Percentiles rank a stretch among this genome's conserved stretches.
These are phyloP conservation scores for Colletotrichum sp. DNA, from an alignment of 2,329 filamentous ascomycete species.

Conservation along the genomic window DNA sequence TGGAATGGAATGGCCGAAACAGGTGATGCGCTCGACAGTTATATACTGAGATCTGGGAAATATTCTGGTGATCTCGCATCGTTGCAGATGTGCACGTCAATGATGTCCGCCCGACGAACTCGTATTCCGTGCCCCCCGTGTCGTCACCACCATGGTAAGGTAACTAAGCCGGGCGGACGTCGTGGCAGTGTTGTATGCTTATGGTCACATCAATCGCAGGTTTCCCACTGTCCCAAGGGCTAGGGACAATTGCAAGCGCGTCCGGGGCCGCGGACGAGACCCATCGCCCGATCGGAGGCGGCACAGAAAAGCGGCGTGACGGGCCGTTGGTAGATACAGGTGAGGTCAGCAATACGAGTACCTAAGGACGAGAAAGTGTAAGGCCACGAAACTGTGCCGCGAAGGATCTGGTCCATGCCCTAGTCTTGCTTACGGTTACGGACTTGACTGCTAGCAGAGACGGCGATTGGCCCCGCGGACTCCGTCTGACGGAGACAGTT, in stretches of 20 bases:
- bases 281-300: background rate
- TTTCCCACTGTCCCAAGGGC: background rate
- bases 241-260: background rate
- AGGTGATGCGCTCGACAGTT: background rate
- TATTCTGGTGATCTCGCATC: background rate
- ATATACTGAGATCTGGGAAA: background rate
- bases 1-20: background rate
- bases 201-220: background rate
- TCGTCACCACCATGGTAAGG: background rate
- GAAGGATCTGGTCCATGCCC: background rate
- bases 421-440: background rate
- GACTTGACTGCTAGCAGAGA: background rate
- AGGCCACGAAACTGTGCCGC: background rate
- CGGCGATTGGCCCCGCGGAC: background rate
- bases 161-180: too few relatives aligned
- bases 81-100: too few relatives aligned
- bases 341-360: background rate
- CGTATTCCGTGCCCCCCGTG: background rate
- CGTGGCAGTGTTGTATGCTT: background rate
- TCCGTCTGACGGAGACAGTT: background rate
- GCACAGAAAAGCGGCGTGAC: background rate
- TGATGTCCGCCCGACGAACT: background rate
- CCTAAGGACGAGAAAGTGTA: background rate
- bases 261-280: background rate
- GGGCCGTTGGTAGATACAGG: background rate